phyloP scores from a whole-genome alignment of 2,329 filamentous ascomycete genomes.

The Microascus cirrosus region DNA sequence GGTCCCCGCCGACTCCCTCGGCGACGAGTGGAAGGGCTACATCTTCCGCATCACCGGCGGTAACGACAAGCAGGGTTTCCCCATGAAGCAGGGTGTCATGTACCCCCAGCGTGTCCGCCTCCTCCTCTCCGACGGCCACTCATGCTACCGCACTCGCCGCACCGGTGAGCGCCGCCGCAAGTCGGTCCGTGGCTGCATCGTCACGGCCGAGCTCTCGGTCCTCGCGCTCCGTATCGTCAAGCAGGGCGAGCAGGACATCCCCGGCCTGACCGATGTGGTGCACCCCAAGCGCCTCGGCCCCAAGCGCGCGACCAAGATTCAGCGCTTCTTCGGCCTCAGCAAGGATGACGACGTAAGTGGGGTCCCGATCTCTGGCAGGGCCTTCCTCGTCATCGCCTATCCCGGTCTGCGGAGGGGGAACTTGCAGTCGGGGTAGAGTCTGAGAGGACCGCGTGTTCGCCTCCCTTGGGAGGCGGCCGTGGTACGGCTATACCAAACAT shows the following conservation, averaged over 20 bases:
- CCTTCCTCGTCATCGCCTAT: constrained; percentile 61
- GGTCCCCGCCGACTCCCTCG: constrained; percentile 86
- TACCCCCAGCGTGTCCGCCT: constrained; percentile 97
- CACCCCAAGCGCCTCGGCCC: constrained; percentile 98
- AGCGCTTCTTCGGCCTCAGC: constrained; percentile 98
- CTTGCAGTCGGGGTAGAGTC: constrained; percentile 45
- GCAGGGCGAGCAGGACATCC: constrained; percentile 90
- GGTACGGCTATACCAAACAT: constrained; percentile 1
- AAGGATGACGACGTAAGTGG: constrained; percentile 99
- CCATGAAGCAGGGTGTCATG: constrained; percentile 99
- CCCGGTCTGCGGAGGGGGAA: constrained; percentile 35
- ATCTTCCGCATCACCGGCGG: constrained; percentile 98
- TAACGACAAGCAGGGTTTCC: constrained; percentile 99
- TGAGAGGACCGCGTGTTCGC: constrained; percentile 29
- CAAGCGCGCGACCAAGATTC: constrained; percentile 99
- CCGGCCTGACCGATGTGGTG: constrained; percentile 93
- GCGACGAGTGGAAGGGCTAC: constrained; percentile 99
- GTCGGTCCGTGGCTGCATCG: constrained; percentile 97
- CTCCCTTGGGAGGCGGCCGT: neutral
- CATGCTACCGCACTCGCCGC: constrained; percentile 97
- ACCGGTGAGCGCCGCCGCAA: constrained; percentile 99
- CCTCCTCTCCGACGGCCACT: constrained; percentile 91
- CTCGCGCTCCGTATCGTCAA: constrained; percentile 93
- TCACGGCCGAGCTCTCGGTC: constrained; percentile 89
- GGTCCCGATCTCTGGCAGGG: constrained; percentile 27